Evolutionary conservation across 345 rosid genomes (phyloP), one percentile per base, ranked within the genome.

Genomic region (Melastoma malabathricum): DNA sequence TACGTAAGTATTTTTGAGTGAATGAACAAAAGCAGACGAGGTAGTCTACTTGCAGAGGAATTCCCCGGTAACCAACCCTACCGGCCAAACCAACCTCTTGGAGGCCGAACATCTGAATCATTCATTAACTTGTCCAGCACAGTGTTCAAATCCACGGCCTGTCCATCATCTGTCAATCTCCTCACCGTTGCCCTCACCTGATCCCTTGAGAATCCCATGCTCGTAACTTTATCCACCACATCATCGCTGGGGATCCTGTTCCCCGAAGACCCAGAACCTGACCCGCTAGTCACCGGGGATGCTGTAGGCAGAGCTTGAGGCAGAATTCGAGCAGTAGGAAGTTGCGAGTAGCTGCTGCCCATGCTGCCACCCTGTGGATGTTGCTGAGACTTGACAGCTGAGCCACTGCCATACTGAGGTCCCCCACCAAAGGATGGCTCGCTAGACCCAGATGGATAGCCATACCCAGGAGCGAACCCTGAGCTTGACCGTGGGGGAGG

Each of bases 81-180:
- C 61, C 84, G 79, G 46, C 89, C 82, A 19, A 73, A 68, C 93
- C 95, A 89, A 56, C 79, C 80, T 83, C 89, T 72, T n/a, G 61
- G 92, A 12, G 82, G 83, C 69, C 73, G 95, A 51, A 74, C 66
- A 43, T 79, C 86, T 25, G 80, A 79, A 47, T 75, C 95, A 53
- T 79, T 89, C 97, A 86, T 89, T 59, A 89, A 73, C 80, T 83
- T 89, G 69, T 89, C 97, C 60, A 89, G 71, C 59, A 86, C 97
- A 53, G 70, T 60, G 65, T 89, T 89, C 58, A 89, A 74, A 63
- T 89, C 95, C n/a, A 89, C 94, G 2, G 83, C 51, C 71, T 86
- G 94, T 15, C 95, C 95, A 13, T 72, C 83, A 72, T 89, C 97
- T 0, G 95, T 89, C 70, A 89, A 66, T 57, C 72, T 76, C 57